These are phyloP conservation scores for Vanrija pseudolonga DNA, from an alignment of 1,284 basidiomycete genomes.

Conservation along the genomic window DNA sequence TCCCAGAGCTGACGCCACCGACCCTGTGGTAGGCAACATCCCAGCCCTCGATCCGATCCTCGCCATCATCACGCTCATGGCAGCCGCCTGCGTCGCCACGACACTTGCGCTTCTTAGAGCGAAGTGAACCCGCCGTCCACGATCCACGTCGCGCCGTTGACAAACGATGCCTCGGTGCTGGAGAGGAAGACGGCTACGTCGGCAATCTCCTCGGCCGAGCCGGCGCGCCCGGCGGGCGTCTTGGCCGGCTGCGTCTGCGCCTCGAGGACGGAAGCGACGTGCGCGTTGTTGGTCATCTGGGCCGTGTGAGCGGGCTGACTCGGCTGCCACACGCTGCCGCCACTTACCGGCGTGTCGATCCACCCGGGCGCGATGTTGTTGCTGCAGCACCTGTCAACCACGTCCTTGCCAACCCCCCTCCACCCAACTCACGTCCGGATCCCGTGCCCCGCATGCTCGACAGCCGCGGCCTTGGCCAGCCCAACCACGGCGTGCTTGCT, in stretches of 20 bases:
- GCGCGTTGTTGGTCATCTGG: not conserved
- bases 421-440: constrained; percentile 6
- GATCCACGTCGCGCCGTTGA: constrained; percentile 29
- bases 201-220: constrained; percentile 29
- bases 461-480: constrained; percentile 6
- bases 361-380: constrained; percentile 14
- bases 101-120: too few relatives aligned
- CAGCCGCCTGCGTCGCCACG: too few relatives aligned
- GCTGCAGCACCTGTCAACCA: not conserved
- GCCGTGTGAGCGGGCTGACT: not conserved
- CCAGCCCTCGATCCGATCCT: too few relatives aligned
- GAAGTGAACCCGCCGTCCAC: constrained; percentile 29
- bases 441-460: constrained; percentile 7
- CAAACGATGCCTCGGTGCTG: constrained; percentile 32
- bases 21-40: too few relatives aligned
- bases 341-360: constrained; percentile 4
- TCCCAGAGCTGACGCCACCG: too few relatives aligned
- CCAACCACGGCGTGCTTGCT: constrained; percentile 18
- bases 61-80: too few relatives aligned
- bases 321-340: too few relatives aligned
- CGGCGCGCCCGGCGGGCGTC: constrained; percentile 27
- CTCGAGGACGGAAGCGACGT: not conserved
- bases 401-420: too few relatives aligned
- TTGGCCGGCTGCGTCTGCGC: constrained; percentile 12
- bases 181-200: constrained; percentile 32